Evolutionary conservation across 352 stramenopile species (phyloP).

Genomic region (Phytophthora nicotianae): DNA sequence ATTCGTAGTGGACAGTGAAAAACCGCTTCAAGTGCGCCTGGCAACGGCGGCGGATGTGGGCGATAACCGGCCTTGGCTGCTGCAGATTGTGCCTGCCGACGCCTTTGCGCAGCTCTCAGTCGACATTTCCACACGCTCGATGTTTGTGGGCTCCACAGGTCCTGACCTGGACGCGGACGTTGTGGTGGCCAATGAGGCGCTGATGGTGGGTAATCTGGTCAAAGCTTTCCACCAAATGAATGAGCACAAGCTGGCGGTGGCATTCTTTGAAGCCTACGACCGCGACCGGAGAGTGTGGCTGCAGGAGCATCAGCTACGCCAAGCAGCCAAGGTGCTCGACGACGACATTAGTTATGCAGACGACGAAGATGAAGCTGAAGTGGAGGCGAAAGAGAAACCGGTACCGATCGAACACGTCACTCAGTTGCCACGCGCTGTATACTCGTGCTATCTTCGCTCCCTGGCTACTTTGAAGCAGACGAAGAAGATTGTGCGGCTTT

Average conservation of each 20-base stretch:
- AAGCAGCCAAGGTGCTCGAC: conserved; percentile 17
- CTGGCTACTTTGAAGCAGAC: conserved; percentile 30
- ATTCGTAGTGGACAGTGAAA: conserved; percentile 29
- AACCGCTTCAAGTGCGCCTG: conserved; percentile 11
- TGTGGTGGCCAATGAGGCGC: conserved; percentile 38
- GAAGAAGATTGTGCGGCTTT: conserved; percentile 39
- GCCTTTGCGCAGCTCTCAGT: conserved; percentile 34
- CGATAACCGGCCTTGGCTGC: conserved; percentile 8
- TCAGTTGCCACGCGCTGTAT: conserved; percentile 20
- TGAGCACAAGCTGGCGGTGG: conserved; percentile 29
- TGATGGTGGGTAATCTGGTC: conserved; percentile 33
- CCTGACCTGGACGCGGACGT: conserved; percentile 16
- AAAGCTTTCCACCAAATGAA: conserved; percentile 30
- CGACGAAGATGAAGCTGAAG: neutral
- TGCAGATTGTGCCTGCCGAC: conserved; percentile 47
- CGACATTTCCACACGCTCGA: conserved; percentile 20
- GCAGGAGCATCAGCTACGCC: conserved; percentile 32
- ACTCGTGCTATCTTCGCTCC: conserved; percentile 38
- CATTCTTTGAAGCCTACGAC: conserved; percentile 46
- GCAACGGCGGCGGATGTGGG: conserved; percentile 7
- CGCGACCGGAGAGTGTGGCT: conserved; percentile 37
- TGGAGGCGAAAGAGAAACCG: neutral
- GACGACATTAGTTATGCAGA: neutral
- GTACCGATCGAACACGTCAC: conserved; percentile 19
- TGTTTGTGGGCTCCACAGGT: conserved; percentile 33